Conservation (phyloP, 768 basidiomycete genomes). For the Clitopilus hobsonii region DNA sequence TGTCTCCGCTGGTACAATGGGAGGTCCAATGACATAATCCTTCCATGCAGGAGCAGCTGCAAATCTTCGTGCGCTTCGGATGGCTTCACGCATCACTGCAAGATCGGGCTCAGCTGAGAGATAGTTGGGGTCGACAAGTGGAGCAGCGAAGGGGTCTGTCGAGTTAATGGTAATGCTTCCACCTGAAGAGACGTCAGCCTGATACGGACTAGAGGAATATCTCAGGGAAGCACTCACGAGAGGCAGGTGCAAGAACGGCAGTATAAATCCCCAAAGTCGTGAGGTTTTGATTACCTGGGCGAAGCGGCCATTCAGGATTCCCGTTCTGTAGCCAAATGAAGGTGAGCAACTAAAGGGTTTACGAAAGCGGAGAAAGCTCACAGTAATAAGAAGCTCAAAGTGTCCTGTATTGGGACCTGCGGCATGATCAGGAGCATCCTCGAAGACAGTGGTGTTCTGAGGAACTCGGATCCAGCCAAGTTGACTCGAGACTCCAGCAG, state of each 20-base stretch:
- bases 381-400: conserved; percentile 19
- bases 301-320: conserved; percentile 18
- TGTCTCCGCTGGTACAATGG: conserved; percentile 9
- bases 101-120: conserved; percentile 20
- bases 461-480: conserved; percentile 19
- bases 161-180: conserved; percentile 29
- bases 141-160: conserved; percentile 33
- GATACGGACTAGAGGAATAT: conserved; percentile 1
- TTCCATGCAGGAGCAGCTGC: conserved; percentile 13
- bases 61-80: conserved; percentile 15
- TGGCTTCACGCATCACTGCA: conserved; percentile 15
- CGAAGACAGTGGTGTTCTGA: conserved; percentile 14
- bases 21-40: conserved; percentile 12
- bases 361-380: conserved; percentile 8
- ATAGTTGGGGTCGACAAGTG: conserved; percentile 43
- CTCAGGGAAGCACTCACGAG: background rate
- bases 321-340: conserved; percentile 5
- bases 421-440: conserved; percentile 17
- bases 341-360: background rate
- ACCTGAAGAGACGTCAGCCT: conserved; percentile 15
- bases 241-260: conserved; percentile 5
- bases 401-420: conserved; percentile 22
- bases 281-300: conserved; percentile 14
- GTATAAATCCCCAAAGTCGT: background rate
- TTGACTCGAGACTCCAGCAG: conserved; percentile 11